These are phyloP conservation scores for Taphrina communis DNA, from an alignment of 1,139 yeast species.

Conservation along the genomic window DNA sequence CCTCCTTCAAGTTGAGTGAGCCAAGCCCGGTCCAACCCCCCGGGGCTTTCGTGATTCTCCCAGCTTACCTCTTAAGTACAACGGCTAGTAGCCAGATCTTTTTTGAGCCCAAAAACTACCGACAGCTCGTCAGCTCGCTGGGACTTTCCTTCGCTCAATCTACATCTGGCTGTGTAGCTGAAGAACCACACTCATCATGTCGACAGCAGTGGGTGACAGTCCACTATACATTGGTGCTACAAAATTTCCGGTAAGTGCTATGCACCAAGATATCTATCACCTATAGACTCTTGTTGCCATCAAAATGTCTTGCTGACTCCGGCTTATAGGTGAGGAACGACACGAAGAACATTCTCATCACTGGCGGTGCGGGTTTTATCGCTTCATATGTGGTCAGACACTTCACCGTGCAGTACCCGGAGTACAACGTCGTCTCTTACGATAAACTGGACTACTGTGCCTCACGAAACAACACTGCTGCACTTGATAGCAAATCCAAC, in stretches of 20 bases:
- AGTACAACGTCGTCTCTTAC: conserved; percentile 56
- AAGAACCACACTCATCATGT: conserved; percentile 11
- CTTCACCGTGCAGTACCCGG: conserved; percentile 55
- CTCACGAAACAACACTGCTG: conserved; percentile 48
- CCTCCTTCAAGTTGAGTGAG: background rate
- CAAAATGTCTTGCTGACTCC: background rate
- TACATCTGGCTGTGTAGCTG: background rate
- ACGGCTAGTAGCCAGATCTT: background rate
- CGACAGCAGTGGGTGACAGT: conserved; percentile 25
- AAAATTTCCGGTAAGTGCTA: conserved; percentile 40
- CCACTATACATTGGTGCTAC: conserved; percentile 46
- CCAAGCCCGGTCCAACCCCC: too few relatives aligned
- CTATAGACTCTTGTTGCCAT: too few relatives aligned
- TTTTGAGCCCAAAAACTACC: background rate
- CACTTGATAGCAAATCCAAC: conserved; percentile 49
- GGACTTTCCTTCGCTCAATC: too few relatives aligned
- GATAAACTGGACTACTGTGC: conserved; percentile 58
- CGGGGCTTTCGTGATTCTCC: background rate
- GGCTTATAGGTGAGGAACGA: conserved; percentile 19
- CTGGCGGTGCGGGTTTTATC: conserved; percentile 69
- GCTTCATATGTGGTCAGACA: conserved; percentile 61
- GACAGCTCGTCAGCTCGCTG: too few relatives aligned
- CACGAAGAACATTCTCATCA: conserved; percentile 54
- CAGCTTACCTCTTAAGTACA: background rate
- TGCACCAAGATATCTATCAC: background rate